These are phyloP conservation scores for Starmerella davenportii DNA, from an alignment of 805 yeast species.

Conservation along the genomic window DNA sequence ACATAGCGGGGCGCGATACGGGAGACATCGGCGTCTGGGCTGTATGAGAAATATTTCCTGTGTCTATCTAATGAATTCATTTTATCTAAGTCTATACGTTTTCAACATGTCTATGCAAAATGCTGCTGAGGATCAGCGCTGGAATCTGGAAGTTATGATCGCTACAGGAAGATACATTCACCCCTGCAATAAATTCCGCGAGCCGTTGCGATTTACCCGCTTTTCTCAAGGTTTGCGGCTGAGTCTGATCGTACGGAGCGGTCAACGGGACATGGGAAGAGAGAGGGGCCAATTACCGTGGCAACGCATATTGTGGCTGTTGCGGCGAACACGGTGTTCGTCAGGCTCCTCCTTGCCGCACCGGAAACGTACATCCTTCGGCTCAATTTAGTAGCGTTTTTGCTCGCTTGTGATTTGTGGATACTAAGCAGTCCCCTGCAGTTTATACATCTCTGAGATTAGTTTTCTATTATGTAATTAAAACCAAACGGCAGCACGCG, in stretches of 20 bases:
- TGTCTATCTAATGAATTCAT: background rate
- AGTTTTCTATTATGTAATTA: too few species aligned
- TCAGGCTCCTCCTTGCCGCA: slow-evolving; percentile 26
- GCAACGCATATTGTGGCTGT: slow-evolving; percentile 60
- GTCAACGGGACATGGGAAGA: slow-evolving; percentile 23
- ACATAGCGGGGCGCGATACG: slow-evolving; percentile 43
- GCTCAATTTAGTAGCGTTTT: too few species aligned
- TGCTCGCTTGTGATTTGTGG: too few species aligned
- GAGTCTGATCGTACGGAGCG: slow-evolving; percentile 15
- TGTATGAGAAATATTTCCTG: slow-evolving; percentile 1
- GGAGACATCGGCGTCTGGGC: slow-evolving; percentile 58
- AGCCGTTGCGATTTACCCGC: too few species aligned
- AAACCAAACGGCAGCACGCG: too few species aligned
- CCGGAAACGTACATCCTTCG: slow-evolving; percentile 20
- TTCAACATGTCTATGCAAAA: too few species aligned
- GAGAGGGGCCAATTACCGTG: slow-evolving; percentile 34
- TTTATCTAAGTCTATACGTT: background rate
- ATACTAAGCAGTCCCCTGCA: too few species aligned
- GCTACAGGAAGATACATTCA: too few species aligned
- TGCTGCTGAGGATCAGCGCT: too few species aligned
- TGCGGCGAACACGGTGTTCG: slow-evolving; percentile 50
- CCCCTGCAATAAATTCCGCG: too few species aligned
- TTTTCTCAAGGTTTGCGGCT: slow-evolving; percentile 4
- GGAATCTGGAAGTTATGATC: too few species aligned
- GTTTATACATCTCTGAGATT: too few species aligned